Conservation (phyloP, 495 filamentous ascomycete genomes). For the Penicillium antarcticum region DNA sequence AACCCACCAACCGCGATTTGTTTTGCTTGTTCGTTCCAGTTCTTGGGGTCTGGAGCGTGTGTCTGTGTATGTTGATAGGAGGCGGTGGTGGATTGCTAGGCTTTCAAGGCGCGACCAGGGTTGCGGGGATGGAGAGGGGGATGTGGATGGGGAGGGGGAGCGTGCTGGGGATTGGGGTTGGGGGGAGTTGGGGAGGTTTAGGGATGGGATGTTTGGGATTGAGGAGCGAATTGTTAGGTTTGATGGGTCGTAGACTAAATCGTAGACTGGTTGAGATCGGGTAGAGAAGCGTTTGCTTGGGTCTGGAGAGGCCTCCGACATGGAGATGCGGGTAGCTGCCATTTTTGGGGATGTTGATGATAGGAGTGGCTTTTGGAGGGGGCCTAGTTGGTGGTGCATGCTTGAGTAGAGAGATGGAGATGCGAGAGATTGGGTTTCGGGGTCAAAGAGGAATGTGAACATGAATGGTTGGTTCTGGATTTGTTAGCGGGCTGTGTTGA, state of each 20-base stretch:
- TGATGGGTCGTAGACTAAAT: slow-evolving; percentile 80
- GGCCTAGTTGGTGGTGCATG: slow-evolving; percentile 76
- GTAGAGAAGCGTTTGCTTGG: slow-evolving; percentile 24
- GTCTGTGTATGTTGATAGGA: slow-evolving; percentile 69
- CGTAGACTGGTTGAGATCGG: slow-evolving; percentile 59
- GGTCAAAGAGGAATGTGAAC: slow-evolving; percentile 83
- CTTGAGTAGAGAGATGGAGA: slow-evolving; percentile 71
- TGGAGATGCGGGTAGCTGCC: slow-evolving; percentile 47
- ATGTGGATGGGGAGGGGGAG: slow-evolving; percentile 70
- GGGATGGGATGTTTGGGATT: slow-evolving; percentile 85
- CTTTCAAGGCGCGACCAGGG: slow-evolving; percentile 80
- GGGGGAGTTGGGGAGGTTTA: slow-evolving; percentile 20
- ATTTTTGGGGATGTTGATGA: slow-evolving; percentile 59
- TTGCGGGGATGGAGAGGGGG: slow-evolving; percentile 41
- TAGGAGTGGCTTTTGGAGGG: slow-evolving; percentile 69
- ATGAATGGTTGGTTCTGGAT: slow-evolving; percentile 75
- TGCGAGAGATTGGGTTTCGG: slow-evolving; percentile 61
- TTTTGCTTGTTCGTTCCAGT: slow-evolving; percentile 87
- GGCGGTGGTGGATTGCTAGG: slow-evolving; percentile 83
- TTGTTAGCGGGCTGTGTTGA: not conserved
- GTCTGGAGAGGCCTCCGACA: slow-evolving; percentile 22
- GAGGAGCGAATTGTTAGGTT: slow-evolving; percentile 75
- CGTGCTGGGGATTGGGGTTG: slow-evolving; percentile 14
- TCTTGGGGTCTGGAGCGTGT: slow-evolving; percentile 59
- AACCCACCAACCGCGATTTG: slow-evolving; percentile 91